phyloP scores from a whole-genome alignment of 257 asterid species.

The Solanum dulcamara region DNA sequence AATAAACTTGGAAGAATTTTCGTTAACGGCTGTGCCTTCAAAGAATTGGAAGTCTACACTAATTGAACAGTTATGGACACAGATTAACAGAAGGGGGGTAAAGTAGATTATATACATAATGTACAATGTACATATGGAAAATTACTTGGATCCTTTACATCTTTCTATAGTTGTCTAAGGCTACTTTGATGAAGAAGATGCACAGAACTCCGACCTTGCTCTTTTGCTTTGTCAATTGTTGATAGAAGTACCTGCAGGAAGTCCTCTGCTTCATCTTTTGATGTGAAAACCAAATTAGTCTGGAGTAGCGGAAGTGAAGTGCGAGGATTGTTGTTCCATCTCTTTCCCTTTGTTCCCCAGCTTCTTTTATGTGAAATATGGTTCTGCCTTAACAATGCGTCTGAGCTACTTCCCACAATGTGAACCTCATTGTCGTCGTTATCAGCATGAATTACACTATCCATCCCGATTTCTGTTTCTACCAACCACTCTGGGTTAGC shows the following conservation, averaged over 20 bases:
- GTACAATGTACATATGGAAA: background rate
- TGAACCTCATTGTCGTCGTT: slow-evolving; percentile 54
- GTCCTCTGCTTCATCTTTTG: slow-evolving; percentile 47
- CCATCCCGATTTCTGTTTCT: slow-evolving; percentile 52
- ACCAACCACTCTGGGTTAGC: slow-evolving; percentile 64
- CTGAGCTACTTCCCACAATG: slow-evolving; percentile 73
- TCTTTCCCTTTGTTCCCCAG: slow-evolving; percentile 25
- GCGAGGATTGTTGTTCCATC: slow-evolving; percentile 26
- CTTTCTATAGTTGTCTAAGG: slow-evolving; percentile 21
- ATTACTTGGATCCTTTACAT: background rate
- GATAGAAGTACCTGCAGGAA: slow-evolving; percentile 44
- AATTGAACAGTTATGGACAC: background rate
- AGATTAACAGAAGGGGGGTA: background rate
- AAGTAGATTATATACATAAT: background rate
- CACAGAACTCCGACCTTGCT: slow-evolving; percentile 48
- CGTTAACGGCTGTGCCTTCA: background rate
- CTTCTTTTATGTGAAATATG: slow-evolving; percentile 36
- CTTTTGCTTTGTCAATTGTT: slow-evolving; percentile 53
- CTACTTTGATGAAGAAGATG: slow-evolving; percentile 56
- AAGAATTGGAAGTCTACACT: background rate
- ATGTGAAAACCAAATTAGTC: slow-evolving; percentile 39
- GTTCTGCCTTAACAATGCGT: slow-evolving; percentile 33
- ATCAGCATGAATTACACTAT: slow-evolving; percentile 71
- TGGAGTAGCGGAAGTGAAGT: slow-evolving; percentile 58
- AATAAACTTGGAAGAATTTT: background rate